Conservation (phyloP, 176 grass and related monocot genomes). For the Miscanthus lutarioriparius region DNA sequence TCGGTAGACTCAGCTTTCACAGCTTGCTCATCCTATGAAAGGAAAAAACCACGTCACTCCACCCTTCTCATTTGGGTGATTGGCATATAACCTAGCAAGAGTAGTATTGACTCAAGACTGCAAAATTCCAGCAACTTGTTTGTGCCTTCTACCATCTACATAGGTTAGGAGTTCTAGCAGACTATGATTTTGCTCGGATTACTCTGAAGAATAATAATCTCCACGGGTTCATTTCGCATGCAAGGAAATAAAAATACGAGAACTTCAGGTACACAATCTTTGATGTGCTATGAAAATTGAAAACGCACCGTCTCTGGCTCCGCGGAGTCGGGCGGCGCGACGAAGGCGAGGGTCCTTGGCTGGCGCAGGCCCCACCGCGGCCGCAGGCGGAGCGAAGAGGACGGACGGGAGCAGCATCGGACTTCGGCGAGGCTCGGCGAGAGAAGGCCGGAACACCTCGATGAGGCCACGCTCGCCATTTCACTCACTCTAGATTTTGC, state of each 20-base stretch:
- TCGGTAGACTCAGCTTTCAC: slow-evolving; percentile 29
- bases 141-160: background rate
- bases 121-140: background rate
- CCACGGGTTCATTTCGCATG: background rate
- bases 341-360: slow-evolving; percentile 21
- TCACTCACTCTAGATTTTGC: background rate
- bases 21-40: slow-evolving; percentile 56
- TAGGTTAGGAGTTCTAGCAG: background rate
- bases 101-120: background rate
- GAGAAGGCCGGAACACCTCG: slow-evolving; percentile 52
- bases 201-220: background rate
- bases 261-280: background rate
- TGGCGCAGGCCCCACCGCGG: slow-evolving; percentile 1
- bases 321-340: slow-evolving; percentile 51
- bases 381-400: slow-evolving; percentile 12
- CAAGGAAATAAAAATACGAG: background rate
- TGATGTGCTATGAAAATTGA: background rate
- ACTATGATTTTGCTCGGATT: background rate
- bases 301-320: slow-evolving; percentile 39
- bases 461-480: slow-evolving; percentile 67
- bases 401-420: background rate
- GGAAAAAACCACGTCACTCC: slow-evolving; percentile 2
- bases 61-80: background rate
- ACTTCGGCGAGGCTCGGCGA: slow-evolving; percentile 20
- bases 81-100: background rate